Base-by-base conservation (phyloP, 2,329 filamentous ascomycete genomes). In the Sclerotinia minor region DNA sequence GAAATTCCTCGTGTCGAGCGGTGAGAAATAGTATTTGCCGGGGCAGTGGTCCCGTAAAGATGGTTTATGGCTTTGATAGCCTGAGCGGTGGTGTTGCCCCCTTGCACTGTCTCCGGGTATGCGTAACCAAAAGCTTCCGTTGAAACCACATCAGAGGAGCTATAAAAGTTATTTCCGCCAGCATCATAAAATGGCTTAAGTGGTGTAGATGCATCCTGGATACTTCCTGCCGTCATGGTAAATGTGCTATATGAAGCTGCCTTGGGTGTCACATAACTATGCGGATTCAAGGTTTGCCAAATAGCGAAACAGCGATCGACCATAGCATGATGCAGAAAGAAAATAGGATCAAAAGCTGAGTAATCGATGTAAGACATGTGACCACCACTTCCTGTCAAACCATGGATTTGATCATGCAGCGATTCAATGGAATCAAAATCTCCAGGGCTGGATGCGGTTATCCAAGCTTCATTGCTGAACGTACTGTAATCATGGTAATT, bases 401-500 rank as follows among this genome's bases (percentile, higher is more conserved):
- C 60, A 84, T 90, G 88, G 50, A 90, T 81, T 15, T 83, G 82
- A 74, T 90, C 87, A 72, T 90, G 88, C 5, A 90, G 78, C 0
- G 84, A 83, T 76, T 90, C 88, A 45, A 90, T 78, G 15, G 88
- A 91, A 75, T 92, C 89, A 63, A 84, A 84, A 17, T 81, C 81
- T 9, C 68, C 67, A 9, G 70, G 68, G 49, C 82, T 78, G 59
- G 82, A 80, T 19, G 79, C 79, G 5, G 78, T 76, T n/a, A 83
- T 82, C 84, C 85, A 89, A 1, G 83, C 85, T 75, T 91, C 87
- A 74, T 89, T 93, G 73, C 88, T 88, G 75, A 92, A 91, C 21
- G 84, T 81, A 21, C 85, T 85, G 75, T 88, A 92, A 71, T 91
- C 85, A 57, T 84, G 81, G 75, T 91, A 92, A 68, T 84, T 86